These are phyloP conservation scores for Magnusiomyces suaveolens DNA, from an alignment of 1,139 yeast genomes.

Conservation along the genomic window DNA sequence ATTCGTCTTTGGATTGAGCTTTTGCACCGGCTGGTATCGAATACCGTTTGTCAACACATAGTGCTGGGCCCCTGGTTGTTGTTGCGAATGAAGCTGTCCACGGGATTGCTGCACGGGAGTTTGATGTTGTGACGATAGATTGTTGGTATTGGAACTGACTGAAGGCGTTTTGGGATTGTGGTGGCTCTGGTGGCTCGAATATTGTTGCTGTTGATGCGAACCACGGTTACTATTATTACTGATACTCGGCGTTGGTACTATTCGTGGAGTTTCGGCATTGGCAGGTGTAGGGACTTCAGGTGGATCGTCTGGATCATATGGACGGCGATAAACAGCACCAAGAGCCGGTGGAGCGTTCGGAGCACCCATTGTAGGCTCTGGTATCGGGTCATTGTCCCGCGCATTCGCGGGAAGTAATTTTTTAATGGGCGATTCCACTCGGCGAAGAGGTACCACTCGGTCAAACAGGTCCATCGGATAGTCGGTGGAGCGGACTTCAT, in stretches of 20 bases:
- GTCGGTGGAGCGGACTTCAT: conserved; percentile 83
- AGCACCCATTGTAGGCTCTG: conserved; percentile 72
- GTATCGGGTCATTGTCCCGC: conserved; percentile 59
- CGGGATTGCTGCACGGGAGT: not conserved
- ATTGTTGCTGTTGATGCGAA: conserved; percentile 1
- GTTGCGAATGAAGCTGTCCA: conserved; percentile 6
- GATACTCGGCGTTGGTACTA: conserved; percentile 18
- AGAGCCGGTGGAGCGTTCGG: conserved; percentile 85
- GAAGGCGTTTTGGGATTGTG: too few relatives aligned
- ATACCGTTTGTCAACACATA: not conserved
- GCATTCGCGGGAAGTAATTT: conserved; percentile 68
- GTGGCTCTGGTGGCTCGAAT: too few relatives aligned
- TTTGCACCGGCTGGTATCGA: not conserved
- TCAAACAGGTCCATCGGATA: conserved; percentile 52
- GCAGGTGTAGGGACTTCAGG: conserved; percentile 53
- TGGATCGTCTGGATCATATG: conserved; percentile 61
- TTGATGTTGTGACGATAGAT: not conserved
- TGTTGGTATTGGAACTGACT: not conserved
- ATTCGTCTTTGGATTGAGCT: not conserved
- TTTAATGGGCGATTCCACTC: conserved; percentile 80
- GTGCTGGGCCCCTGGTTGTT: not conserved
- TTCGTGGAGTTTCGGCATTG: conserved; percentile 31
- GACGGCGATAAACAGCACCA: conserved; percentile 80
- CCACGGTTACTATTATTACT: not conserved
- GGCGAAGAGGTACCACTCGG: conserved; percentile 41